Evolutionary conservation across 345 rosid genomes (phyloP).

Genomic region (Eucalyptus tenuipes): DNA sequence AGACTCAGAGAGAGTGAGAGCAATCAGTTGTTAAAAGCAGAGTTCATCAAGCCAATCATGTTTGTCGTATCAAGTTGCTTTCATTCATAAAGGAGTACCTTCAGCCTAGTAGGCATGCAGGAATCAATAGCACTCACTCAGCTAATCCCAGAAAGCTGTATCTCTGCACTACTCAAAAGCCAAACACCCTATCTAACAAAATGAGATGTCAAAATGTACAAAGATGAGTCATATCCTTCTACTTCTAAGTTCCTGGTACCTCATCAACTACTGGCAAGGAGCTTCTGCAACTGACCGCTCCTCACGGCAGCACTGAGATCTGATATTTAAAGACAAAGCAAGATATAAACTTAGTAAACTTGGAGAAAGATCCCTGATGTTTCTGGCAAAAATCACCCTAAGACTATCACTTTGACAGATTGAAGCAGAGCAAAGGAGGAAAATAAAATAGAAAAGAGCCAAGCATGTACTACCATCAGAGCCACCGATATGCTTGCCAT

Average conservation of each 20-base stretch:
- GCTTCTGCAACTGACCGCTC: conserved; percentile 5
- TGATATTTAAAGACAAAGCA: background rate
- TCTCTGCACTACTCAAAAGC: background rate
- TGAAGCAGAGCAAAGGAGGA: background rate
- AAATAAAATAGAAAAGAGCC: background rate
- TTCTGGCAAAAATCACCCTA: background rate
- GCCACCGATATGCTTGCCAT: conserved; percentile 86
- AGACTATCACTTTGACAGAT: background rate
- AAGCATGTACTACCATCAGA: conserved; percentile 58
- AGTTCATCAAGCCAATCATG: background rate
- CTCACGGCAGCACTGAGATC: background rate
- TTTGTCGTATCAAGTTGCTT: background rate
- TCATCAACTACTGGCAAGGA: background rate
- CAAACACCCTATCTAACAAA: background rate
- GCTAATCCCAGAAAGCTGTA: background rate
- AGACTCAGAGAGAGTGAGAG: background rate
- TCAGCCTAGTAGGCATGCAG: background rate
- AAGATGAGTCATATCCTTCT: background rate
- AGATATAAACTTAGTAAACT: background rate
- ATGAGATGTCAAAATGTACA: background rate
- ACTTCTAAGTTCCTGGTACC: background rate
- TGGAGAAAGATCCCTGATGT: background rate
- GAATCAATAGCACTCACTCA: background rate
- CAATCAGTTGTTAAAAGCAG: background rate
- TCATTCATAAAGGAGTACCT: background rate